phyloP scores from a whole-genome alignment of 2,329 filamentous ascomycete genomes.

The Exophiala viscosa region DNA sequence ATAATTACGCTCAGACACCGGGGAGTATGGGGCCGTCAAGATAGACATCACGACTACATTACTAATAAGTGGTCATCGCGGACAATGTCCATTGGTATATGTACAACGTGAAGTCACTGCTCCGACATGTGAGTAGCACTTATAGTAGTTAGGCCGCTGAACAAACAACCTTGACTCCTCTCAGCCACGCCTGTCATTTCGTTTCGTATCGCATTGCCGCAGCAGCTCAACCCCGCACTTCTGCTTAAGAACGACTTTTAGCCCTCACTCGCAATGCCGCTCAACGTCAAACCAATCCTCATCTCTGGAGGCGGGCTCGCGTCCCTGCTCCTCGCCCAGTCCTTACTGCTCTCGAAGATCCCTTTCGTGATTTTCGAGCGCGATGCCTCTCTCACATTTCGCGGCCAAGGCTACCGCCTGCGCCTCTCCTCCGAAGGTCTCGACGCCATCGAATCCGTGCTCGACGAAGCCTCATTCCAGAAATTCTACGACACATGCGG shows the following conservation, averaged over 20 bases:
- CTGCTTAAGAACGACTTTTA: background rate
- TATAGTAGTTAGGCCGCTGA: too few relatives aligned
- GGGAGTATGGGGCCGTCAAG: too few relatives aligned
- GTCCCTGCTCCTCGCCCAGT: conserved; percentile 37
- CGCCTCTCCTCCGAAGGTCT: conserved; percentile 31
- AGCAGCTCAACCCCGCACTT: too few relatives aligned
- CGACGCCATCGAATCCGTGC: conserved; percentile 54
- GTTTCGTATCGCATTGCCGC: background rate
- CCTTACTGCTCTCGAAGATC: conserved; percentile 33
- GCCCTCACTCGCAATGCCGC: background rate
- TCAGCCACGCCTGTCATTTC: too few relatives aligned
- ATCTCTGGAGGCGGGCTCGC: conserved; percentile 38
- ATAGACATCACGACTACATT: too few relatives aligned
- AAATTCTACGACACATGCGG: conserved; percentile 33
- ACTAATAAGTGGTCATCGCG: too few relatives aligned
- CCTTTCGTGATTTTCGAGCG: conserved; percentile 39
- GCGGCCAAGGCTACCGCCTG: conserved; percentile 40
- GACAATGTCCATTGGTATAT: too few relatives aligned
- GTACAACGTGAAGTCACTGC: too few relatives aligned
- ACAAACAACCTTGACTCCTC: too few relatives aligned
- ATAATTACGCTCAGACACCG: too few relatives aligned
- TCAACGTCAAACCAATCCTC: conserved; percentile 28
- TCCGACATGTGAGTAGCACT: too few relatives aligned
- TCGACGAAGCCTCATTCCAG: conserved; percentile 33
- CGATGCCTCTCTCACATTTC: conserved; percentile 31